Evolutionary conservation across 805 yeast genomes (phyloP), one percentile per base, ranked within the genome.

Genomic region (Hyphopichia homilentoma): DNA sequence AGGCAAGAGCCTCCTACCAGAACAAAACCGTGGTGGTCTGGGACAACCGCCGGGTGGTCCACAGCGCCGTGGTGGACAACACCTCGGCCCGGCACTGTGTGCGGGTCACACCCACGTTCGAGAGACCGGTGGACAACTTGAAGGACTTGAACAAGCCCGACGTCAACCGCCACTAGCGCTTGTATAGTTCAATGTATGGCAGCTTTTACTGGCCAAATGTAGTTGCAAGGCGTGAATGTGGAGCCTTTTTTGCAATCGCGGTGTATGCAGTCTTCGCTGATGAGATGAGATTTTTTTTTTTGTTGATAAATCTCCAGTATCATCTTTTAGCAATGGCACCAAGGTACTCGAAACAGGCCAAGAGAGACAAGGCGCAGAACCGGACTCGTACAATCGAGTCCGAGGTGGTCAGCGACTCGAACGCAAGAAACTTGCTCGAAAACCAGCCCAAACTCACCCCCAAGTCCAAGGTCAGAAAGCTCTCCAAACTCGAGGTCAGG

Each of bases 371-470:
- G 27, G 55, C 65, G 3, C 79, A 74, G 50, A 79, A 77, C 48
- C 61, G 65, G 24, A 70, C 69, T 17, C 70, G 85, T 42, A 64
- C 66, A 13, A 73, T 81, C 2, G 77, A 75, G 35, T 75, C 86
- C 2, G 90, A 84, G 45, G 83, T 84, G 16, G 68, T 66, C 40
- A 59, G 74, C 19, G 89, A 84, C 50, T 67, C 77, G 0, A 67
- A 64, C n/a, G 90, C 93, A 4, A 68, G 84, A 47, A 84, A 84
- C 52, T 67, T 77, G 40, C 57, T 84, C 31, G 75, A 72, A 17
- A 60, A 54, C 32, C 77, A 73, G 49, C 83, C 85, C 11, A 76
- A 76, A 27, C 52, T 73, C 27, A 76, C 82, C 1, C 79, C 79
- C 24, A 80, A 75, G 51, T 70, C 86, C 2, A 69, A 58, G 15